Evolutionary conservation across 2,329 filamentous ascomycete species (phyloP), one percentile per base, ranked within the genome.

Genomic region (Exophiala sp.): DNA sequence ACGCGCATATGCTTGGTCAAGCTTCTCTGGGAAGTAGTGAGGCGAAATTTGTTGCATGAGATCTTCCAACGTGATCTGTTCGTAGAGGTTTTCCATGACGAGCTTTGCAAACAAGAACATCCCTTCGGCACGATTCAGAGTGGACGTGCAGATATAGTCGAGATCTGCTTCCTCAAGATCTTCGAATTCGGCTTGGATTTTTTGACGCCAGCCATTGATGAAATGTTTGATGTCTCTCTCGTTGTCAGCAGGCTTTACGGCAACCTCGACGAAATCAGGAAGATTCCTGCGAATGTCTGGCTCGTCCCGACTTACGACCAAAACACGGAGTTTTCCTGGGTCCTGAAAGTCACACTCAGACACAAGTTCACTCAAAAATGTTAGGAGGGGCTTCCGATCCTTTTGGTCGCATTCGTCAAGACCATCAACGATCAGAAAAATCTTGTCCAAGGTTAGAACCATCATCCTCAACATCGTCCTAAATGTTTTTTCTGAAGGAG

Each of bases 351-450:
- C 66, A 35, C 59, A 59, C 16, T 41, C 53, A 5, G 57, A 44
- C 5, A 69, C 61, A 1, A 67, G n/a, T 1, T 41, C 12, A 6
- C 32, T 55, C 34, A 73, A 63, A 48, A 68, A 72, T 0, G 55
- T 6, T 0, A 69, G 36, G 0, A 71, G 60, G n/a, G 63, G 58
- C 20, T 60, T 63, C 8, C 65, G 54, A 11, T 75, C 67, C 0
- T 47, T 24, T 3, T 45, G n/a, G 1, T 66, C 54, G 47, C 71
- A 74, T 52, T 77, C 74, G 45, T 77, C 74, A 11, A 77, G 55
- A 0, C 75, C 75, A 55, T 78, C 75, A n/a, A 78, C 63, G 5
- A 78, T 56, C 65, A 57, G 71, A 74, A 8, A 69, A 0, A 59
- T 56, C 1, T 54, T 54, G 1, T 58, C 53, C 3, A 65, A 63